These are phyloP conservation scores for Phytopythium helicoides DNA, from an alignment of 352 stramenopile genomes.

Conservation along the genomic window DNA sequence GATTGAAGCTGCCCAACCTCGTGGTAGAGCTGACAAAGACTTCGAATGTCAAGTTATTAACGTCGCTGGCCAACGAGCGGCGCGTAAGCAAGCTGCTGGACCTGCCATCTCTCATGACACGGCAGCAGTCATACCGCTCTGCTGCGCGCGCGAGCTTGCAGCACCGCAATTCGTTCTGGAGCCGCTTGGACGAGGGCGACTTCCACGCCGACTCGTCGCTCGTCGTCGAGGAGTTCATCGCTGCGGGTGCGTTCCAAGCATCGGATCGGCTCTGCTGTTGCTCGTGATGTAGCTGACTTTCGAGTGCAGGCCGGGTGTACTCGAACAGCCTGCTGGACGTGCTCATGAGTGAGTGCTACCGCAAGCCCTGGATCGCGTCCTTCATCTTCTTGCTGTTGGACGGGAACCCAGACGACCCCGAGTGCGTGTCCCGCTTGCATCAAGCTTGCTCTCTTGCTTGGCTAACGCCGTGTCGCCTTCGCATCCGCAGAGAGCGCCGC, in stretches of 20 bases:
- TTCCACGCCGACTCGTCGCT: slow-evolving; percentile 33
- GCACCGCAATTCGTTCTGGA: slow-evolving; percentile 45
- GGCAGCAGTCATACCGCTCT: slow-evolving; percentile 43
- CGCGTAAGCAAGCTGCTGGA: slow-evolving; percentile 33
- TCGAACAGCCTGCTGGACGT: slow-evolving; percentile 72
- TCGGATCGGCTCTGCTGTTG: not conserved
- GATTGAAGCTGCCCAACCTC: slow-evolving; percentile 60
- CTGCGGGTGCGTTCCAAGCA: slow-evolving; percentile 49
- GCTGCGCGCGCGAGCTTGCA: slow-evolving; percentile 23
- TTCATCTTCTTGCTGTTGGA: slow-evolving; percentile 68
- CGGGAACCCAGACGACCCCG: slow-evolving; percentile 46
- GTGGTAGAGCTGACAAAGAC: slow-evolving; percentile 70
- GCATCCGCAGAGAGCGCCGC: slow-evolving; percentile 36
- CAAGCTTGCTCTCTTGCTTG: no score
- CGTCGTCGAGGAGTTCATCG: slow-evolving; percentile 70
- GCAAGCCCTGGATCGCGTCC: slow-evolving; percentile 69
- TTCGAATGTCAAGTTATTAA: slow-evolving; percentile 80
- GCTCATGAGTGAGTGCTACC: slow-evolving; percentile 79
- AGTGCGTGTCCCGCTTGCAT: slow-evolving; percentile 41
- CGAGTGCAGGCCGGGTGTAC: slow-evolving; percentile 50
- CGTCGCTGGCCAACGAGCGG: slow-evolving; percentile 60
- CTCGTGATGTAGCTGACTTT: not conserved
- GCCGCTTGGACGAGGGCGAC: slow-evolving; percentile 30
- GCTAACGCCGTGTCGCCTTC: slow-evolving; percentile 1
- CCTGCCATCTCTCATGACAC: slow-evolving; percentile 32